Conservation (phyloP, 345 rosid genomes). For the Citrus medica region DNA sequence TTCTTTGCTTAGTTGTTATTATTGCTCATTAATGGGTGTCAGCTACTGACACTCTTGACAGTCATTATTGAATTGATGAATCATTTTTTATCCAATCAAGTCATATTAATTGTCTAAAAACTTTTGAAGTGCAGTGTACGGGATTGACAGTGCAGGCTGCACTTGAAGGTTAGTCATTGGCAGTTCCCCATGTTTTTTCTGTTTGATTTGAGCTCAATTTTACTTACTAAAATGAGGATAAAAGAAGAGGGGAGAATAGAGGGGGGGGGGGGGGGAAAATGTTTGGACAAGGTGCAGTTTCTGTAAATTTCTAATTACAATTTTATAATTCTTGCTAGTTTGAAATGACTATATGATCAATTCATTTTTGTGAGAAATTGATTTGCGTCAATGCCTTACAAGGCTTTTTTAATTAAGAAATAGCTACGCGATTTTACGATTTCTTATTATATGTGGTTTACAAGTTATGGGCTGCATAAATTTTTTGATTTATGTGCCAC, state of each 20-base stretch:
- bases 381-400: background rate
- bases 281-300: background rate
- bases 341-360: background rate
- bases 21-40: background rate
- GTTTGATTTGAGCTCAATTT: background rate
- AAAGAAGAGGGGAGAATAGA: too few species aligned
- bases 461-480: background rate
- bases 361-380: background rate
- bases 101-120: conserved; percentile 12
- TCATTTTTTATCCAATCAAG: background rate
- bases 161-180: conserved; percentile 41
- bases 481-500: background rate
- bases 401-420: background rate
- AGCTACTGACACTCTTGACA: background rate
- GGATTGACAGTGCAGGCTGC: conserved; percentile 31
- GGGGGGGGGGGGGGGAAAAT: background rate
- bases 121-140: conserved; percentile 39
- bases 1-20: background rate
- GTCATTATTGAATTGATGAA: background rate
- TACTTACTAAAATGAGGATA: background rate
- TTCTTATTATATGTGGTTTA: too few species aligned
- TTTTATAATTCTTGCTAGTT: background rate
- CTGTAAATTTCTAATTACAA: background rate
- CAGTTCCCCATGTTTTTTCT: background rate
- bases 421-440: background rate